Conservation (phyloP, 495 filamentous ascomycete genomes). For the Viridothelium virens region DNA sequence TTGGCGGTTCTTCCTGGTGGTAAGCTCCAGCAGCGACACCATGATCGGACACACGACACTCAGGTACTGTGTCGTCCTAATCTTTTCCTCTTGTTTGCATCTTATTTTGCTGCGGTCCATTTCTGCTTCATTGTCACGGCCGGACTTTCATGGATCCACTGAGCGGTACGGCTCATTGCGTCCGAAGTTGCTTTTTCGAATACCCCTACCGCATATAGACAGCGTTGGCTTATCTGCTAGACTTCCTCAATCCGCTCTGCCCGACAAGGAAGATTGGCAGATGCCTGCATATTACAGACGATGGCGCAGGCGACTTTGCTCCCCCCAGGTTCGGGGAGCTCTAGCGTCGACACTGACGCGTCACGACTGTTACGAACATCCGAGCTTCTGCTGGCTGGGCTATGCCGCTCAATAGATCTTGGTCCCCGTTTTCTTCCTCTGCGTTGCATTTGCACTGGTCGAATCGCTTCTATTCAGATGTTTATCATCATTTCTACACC, state of each 20-base stretch:
- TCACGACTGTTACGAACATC: conserved; percentile 12
- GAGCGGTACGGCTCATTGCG: conserved; percentile 12
- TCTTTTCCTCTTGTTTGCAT: conserved; percentile 10
- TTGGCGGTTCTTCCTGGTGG: conserved; percentile 87
- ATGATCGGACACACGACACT: neutral
- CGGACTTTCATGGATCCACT: neutral
- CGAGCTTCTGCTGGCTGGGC: conserved; percentile 11
- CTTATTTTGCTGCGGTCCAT: neutral
- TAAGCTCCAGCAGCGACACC: conserved; percentile 45
- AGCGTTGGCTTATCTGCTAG: conserved; percentile 16
- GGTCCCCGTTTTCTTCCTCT: conserved; percentile 7
- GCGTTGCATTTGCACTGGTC: conserved; percentile 10
- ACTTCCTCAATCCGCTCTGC: conserved; percentile 7
- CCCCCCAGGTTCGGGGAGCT: neutral
- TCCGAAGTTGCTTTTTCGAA: conserved; percentile 14
- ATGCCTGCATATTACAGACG: conserved; percentile 9
- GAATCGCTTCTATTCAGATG: conserved; percentile 1
- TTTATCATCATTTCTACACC: neutral
- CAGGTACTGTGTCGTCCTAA: neutral
- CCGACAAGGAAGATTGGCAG: conserved; percentile 7
- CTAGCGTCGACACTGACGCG: conserved; percentile 7
- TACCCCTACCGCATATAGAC: conserved; percentile 17
- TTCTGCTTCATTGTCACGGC: conserved; percentile 7
- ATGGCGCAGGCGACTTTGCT: conserved; percentile 5
- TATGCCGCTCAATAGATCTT: conserved; percentile 13